Evolutionary conservation across 768 basidiomycete species (phyloP), one percentile per base, ranked within the genome.

Genomic region (Amanita brunnescens): DNA sequence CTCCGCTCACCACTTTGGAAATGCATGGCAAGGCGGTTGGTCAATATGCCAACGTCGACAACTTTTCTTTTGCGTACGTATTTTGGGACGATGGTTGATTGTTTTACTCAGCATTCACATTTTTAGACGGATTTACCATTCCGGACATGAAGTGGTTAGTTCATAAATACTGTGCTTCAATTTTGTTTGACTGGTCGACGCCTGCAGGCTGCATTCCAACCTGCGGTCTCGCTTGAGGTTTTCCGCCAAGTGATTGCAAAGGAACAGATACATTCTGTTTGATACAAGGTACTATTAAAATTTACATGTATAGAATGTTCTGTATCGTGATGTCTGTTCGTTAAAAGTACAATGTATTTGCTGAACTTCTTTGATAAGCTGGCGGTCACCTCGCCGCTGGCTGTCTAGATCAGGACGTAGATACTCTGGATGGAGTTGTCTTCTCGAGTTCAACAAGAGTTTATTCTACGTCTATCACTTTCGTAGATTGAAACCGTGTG

Each of bases 91-190:
- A 6, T 32, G 40, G 39, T 8, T 12, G 39, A 40, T 6, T 7
- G 9, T 14, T 18, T 7, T n/a, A 21, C n/a, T 43, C 20, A 40
- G 16, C 47, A 13, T 23, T 1, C 34, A 26, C 37, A 24, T 49
- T 16, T n/a, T 39, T 33, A 81, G 81, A 54, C 70, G 80, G 9
- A 73, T 85, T 0, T 83, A 68, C 59, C 69, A 60, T 54, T 65
- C 82, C 5, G 83, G 83, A 6, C 83, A 85, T 57, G 76, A 81
- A 73, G 74, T 83, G 58, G 82, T 83, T 52, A 60, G 79, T 69
- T 2, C 6, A 43, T 42, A 34, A 43, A 46, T 29, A 29, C 10
- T 47, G 12, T 1, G 5, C 0, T 14, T 33, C 12, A n/a, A n/a
- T n/a, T 40, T 13, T n/a, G 30, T 53, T 24, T 46, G 20, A 23